phyloP scores from a whole-genome alignment of 176 grass and related monocot species.

The Elymus sibiricus region DNA sequence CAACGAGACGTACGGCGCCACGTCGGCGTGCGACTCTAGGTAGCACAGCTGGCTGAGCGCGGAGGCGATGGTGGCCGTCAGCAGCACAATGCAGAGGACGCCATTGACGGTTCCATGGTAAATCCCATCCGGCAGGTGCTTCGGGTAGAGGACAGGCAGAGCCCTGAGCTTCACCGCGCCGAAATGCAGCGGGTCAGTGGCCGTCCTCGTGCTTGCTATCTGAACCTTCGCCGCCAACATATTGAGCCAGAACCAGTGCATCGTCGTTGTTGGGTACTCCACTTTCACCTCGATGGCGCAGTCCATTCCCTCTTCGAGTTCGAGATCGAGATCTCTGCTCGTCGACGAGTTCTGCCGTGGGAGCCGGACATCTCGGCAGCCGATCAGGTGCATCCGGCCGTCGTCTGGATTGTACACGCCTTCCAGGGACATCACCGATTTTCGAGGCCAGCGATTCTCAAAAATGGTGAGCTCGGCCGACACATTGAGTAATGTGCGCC shows the following conservation, averaged over 20 bases:
- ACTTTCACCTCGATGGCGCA: constrained; percentile 57
- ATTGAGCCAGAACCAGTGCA: constrained; percentile 27
- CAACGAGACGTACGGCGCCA: constrained; percentile 40
- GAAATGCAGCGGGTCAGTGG: constrained; percentile 46
- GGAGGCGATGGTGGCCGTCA: constrained; percentile 22
- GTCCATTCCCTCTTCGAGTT: constrained; percentile 19
- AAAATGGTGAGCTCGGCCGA: not conserved
- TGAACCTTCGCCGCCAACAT: constrained; percentile 36
- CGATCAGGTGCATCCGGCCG: constrained; percentile 7
- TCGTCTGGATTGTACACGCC: not conserved
- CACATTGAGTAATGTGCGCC: not conserved
- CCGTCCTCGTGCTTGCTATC: constrained; percentile 32
- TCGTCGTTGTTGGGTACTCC: constrained; percentile 41
- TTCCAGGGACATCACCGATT: not conserved
- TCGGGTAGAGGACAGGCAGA: constrained; percentile 35
- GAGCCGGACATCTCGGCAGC: not conserved
- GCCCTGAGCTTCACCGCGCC: constrained; percentile 27
- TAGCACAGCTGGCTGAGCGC: constrained; percentile 36
- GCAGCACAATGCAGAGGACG: constrained; percentile 33
- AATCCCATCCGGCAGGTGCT: constrained; percentile 21
- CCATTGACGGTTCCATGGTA: constrained; percentile 34
- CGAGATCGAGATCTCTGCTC: not conserved
- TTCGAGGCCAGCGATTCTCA: not conserved
- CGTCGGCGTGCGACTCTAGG: constrained; percentile 27
- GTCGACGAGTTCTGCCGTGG: not conserved